Evolutionary conservation across 495 filamentous ascomycete genomes (phyloP).

Genomic region (Trichoderma gamsii): DNA sequence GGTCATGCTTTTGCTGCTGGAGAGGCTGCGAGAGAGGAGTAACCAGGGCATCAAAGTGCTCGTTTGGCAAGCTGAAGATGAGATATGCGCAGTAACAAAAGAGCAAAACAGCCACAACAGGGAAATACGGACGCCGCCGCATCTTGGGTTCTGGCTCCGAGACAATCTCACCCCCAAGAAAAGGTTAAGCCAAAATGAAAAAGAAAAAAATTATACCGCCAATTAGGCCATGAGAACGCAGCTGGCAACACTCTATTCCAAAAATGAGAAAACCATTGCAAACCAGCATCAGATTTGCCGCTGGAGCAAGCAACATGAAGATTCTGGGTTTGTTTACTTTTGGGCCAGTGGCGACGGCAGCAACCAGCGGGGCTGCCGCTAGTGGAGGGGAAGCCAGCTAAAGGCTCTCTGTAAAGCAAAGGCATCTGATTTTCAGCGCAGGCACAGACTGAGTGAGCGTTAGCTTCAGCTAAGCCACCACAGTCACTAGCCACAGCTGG

Average conservation of each 20-base stretch:
- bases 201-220: background rate
- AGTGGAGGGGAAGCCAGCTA: too few species aligned
- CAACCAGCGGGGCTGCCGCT: background rate
- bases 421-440: too few species aligned
- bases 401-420: too few species aligned
- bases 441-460: too few species aligned
- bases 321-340: slow-evolving; percentile 1
- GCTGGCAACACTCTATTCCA: background rate
- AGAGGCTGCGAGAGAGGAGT: slow-evolving; percentile 15
- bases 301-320: background rate
- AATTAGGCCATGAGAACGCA: background rate
- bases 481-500: too few species aligned
- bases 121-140: slow-evolving; percentile 37
- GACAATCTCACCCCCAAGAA: background rate
- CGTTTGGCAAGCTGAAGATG: slow-evolving; percentile 22
- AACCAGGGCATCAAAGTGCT: background rate
- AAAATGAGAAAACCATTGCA: background rate
- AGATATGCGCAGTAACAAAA: slow-evolving; percentile 32
- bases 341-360: background rate
- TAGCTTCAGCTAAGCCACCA: too few species aligned
- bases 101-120: slow-evolving; percentile 33
- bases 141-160: slow-evolving; percentile 24
- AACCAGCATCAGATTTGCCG: background rate
- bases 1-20: background rate
- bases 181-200: background rate